Conservation (phyloP, 495 filamentous ascomycete species). For the Clohesyomyces aquaticus region DNA sequence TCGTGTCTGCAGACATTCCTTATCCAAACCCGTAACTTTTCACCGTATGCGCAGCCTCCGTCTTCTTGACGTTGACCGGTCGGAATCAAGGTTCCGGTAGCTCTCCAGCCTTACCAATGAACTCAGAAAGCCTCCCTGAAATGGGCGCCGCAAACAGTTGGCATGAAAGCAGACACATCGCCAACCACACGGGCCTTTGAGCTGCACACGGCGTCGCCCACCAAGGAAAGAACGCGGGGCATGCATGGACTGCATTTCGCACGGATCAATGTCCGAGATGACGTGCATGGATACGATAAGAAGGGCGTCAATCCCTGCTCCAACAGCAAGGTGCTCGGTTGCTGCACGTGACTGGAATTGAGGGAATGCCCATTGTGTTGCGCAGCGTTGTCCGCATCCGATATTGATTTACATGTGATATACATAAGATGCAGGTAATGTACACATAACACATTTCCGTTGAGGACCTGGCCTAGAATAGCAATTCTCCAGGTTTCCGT, state of each 20-base stretch:
- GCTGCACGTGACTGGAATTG: slow-evolving; percentile 1
- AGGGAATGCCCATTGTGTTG: neutral
- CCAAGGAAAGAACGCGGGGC: slow-evolving; percentile 1
- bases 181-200: no score
- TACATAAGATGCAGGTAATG: neutral
- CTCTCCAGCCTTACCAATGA: no score
- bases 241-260: slow-evolving; percentile 1
- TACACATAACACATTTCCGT: neutral
- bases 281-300: slow-evolving; percentile 27
- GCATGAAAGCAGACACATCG: no score
- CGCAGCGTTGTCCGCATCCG: no score
- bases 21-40: no score
- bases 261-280: slow-evolving; percentile 4
- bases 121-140: no score
- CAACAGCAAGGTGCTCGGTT: neutral
- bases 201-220: no score
- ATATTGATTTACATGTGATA: slow-evolving; percentile 7
- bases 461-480: slow-evolving; percentile 12
- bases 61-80: no score
- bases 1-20: no score
- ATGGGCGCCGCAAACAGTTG: no score
- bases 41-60: no score
- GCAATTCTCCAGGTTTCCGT: slow-evolving; percentile 19
- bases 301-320: neutral
- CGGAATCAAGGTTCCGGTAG: no score